These are phyloP conservation scores for Scenedesmus sp. DNA, from an alignment of 163 green algal species.

Conservation along the genomic window DNA sequence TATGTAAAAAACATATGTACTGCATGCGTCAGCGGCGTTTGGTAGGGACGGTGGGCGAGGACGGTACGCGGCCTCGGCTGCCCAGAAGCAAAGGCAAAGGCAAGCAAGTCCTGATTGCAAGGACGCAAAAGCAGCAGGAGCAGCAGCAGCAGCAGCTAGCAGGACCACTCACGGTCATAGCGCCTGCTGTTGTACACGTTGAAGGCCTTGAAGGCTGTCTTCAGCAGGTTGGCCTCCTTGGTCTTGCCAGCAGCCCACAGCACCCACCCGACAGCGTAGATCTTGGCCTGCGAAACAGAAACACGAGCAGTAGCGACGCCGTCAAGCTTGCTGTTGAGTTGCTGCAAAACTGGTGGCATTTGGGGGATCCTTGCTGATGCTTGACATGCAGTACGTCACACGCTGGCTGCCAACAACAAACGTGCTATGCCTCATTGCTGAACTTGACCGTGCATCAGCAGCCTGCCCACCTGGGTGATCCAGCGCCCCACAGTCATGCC, in stretches of 20 bases:
- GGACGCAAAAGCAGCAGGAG: too few species aligned
- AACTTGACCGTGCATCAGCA: background rate
- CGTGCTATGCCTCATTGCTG: too few species aligned
- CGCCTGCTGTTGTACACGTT: constrained; percentile 39
- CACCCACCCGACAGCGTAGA: background rate
- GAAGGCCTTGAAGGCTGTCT: constrained; percentile 36
- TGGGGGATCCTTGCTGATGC: background rate
- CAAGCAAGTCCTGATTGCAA: background rate
- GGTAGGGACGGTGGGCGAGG: too few species aligned
- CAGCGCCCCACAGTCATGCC: background rate
- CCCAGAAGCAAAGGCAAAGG: too few species aligned
- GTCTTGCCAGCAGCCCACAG: constrained; percentile 1
- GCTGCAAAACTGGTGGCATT: background rate
- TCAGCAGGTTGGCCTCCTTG: constrained; percentile 1
- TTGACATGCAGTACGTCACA: background rate
- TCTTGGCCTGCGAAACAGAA: constrained; percentile 1
- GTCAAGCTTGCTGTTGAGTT: background rate
- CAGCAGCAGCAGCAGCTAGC: background rate
- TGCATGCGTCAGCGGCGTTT: too few species aligned
- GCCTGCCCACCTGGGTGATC: background rate
- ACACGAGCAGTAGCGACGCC: background rate
- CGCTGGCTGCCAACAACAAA: background rate
- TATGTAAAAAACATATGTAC: too few species aligned
- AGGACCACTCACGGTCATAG: constrained; percentile 10
- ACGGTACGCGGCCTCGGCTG: too few species aligned